Base-by-base conservation (phyloP, 371 early-diverging fungal genomes). In the Rhizopus arrhizus region DNA sequence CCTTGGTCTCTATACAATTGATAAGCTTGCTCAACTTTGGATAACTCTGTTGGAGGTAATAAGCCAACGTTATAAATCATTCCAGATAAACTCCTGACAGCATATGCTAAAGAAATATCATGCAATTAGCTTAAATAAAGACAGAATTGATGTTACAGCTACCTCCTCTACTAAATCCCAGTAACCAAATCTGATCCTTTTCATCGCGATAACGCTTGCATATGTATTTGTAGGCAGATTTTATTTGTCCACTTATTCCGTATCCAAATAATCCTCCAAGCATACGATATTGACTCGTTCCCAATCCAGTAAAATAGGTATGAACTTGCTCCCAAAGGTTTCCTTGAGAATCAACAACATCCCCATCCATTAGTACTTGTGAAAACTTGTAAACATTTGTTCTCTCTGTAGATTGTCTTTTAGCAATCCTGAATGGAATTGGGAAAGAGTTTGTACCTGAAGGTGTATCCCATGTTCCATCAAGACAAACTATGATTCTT, bases 151-250 rank as follows among this genome's bases (percentile, higher is more conserved):
- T 15, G 8, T 15, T 12, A 13, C 32, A 33, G 35, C 28, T 66
- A 73, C 77, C 73, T 68, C 77, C 77, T 33, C 77, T 64, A 38
- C 73, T 73, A 29, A 61, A 71, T 12, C 77, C 77, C 22, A 76
- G 16, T 11, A 73, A 36, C 73, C 73, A 76, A 49, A 76, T 61
- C 32, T 76, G 69, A 47, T 76, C 77, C 0, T 62, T 58, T 28
- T 62, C 55, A 47, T 63, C 43, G 28, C 57, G 54, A 47, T 66
- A 68, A 33, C 61, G 54, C 13, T 59, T 43, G 38, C 69, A 66
- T 1, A 76, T 46, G 41, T 62, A 76, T 13, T 53, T 43, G 38
- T 76, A 76, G 3, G 77, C 77, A 15, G 45, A 34, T 3, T 64
- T 35, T 7, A 75, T 76, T 43, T 76, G 77, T 2, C 62, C 41